phyloP scores from a whole-genome alignment of 768 basidiomycete genomes.

The Phlegmacium glaucopus region DNA sequence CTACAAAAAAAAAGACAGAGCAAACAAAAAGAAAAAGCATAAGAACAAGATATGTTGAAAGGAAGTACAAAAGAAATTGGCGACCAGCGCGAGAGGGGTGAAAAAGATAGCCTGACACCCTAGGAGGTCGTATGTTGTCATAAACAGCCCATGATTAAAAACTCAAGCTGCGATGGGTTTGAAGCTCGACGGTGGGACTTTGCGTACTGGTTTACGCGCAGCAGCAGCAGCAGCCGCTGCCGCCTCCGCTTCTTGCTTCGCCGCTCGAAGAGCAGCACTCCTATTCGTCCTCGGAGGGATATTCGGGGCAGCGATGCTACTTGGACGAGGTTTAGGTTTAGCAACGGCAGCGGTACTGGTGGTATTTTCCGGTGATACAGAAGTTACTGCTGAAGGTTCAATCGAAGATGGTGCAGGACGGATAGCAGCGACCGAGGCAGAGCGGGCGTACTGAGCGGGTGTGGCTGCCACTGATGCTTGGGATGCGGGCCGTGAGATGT shows the following conservation, averaged over 20 bases:
- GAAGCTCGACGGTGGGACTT: constrained; percentile 38
- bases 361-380: constrained; percentile 5
- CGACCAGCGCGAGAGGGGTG: constrained; percentile 7
- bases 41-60: constrained; percentile 5
- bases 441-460: constrained; percentile 25
- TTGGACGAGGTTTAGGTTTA: constrained; percentile 44
- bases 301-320: constrained; percentile 53
- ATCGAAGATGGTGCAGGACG: constrained; percentile 6
- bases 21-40: constrained; percentile 1
- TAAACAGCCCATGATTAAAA: background rate
- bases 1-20: background rate
- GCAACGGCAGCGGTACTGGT: constrained; percentile 10
- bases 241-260: constrained; percentile 61
- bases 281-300: constrained; percentile 71
- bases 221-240: constrained; percentile 40
- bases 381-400: constrained; percentile 1
- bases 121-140: background rate
- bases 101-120: background rate
- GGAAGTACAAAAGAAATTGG: background rate
- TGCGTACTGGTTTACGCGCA: constrained; percentile 31
- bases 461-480: constrained; percentile 21
- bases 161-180: constrained; percentile 27
- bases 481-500: constrained; percentile 24
- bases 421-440: constrained; percentile 38
- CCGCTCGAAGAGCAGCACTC: constrained; percentile 67